Percentiles rank a stretch among this genome's conserved stretches.
Evolutionary conservation across 306 rosid genomes (phyloP).

Genomic region (Inga laurina): DNA sequence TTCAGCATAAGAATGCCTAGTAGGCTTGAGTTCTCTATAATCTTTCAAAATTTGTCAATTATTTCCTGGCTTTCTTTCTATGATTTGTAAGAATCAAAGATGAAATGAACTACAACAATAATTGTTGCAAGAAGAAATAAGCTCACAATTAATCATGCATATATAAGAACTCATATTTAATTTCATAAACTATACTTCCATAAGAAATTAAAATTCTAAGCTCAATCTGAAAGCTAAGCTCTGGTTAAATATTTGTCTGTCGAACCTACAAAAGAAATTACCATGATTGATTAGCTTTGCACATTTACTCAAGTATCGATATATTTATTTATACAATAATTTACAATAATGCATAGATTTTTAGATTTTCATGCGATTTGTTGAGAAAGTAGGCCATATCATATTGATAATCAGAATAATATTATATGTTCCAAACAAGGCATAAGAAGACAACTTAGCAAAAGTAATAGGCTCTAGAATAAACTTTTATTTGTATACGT

Average conservation of each 20-base stretch:
- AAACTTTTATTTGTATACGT: too few relatives aligned
- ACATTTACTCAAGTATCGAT: too few relatives aligned
- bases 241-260: not conserved
- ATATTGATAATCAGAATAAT: too few relatives aligned
- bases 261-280: not conserved
- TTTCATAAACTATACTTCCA: not conserved
- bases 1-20: not conserved
- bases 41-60: not conserved
- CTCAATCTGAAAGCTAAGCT: not conserved
- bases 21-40: not conserved
- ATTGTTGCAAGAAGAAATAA: not conserved
- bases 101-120: not conserved
- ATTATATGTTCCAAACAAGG: too few relatives aligned
- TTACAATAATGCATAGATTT: too few relatives aligned
- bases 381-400: too few relatives aligned
- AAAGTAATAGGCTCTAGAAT: too few relatives aligned
- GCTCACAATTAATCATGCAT: not conserved
- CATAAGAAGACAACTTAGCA: too few relatives aligned
- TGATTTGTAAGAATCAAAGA: not conserved
- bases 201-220: too few relatives aligned
- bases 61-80: not conserved
- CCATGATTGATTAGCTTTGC: not conserved
- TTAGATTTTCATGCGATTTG: too few relatives aligned
- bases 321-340: too few relatives aligned
- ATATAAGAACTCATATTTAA: not conserved